A percentile compares a stretch with the other conserved stretches of the same genome.
Evolutionary conservation across 495 filamentous ascomycete genomes (phyloP).

Genomic region (Parachaetomium inaequale): DNA sequence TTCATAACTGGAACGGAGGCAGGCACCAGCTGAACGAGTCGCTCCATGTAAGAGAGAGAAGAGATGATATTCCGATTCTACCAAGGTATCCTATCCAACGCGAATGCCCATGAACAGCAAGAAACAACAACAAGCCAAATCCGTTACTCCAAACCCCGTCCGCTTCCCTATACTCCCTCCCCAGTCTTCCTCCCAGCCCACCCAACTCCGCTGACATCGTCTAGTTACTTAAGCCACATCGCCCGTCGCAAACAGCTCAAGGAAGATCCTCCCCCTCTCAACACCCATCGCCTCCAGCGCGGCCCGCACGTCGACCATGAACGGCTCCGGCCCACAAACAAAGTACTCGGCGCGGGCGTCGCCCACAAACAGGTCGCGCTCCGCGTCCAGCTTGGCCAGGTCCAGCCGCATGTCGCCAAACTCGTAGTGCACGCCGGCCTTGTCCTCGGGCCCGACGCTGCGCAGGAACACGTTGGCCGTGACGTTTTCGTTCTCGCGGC

Average conservation of each 20-base stretch:
- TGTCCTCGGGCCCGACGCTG: constrained; percentile 42
- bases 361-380: constrained; percentile 52
- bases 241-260: constrained; percentile 68
- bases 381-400: constrained; percentile 47
- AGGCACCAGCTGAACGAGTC: too few species aligned
- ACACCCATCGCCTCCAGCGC: constrained; percentile 53
- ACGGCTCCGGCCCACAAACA: constrained; percentile 61
- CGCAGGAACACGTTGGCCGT: constrained; percentile 42
- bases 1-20: too few species aligned
- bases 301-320: constrained; percentile 58
- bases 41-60: background rate
- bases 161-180: background rate
- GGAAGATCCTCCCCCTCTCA: constrained; percentile 50
- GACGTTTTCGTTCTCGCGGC: constrained; percentile 42
- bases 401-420: constrained; percentile 51
- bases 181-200: background rate
- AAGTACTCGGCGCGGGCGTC: constrained; percentile 57
- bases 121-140: background rate
- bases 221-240: too few species aligned
- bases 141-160: background rate
- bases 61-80: background rate
- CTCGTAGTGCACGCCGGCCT: constrained; percentile 53
- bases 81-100: background rate
- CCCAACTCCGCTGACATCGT: too few species aligned
- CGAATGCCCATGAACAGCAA: background rate